Base-by-base conservation (phyloP, 768 basidiomycete species). In the Auricularia auricula-judae region DNA sequence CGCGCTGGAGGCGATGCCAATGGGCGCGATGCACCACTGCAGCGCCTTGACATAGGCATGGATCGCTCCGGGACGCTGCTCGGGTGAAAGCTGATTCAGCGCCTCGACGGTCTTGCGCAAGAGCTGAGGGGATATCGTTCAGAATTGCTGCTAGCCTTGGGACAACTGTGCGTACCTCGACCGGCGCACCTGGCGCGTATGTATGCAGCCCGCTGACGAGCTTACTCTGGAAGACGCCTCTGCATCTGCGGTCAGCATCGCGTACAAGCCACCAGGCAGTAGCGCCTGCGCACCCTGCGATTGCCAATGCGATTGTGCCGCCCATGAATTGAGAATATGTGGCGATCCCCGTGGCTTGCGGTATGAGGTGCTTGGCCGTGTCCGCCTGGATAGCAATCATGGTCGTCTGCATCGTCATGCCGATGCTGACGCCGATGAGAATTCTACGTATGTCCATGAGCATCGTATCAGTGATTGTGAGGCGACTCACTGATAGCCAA, bases 341-440 rank as follows among this genome's bases (percentile, higher is more conserved):
- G 21, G 70, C 61, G 53, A 73, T 61, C 5, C 71, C 67, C 2
- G 70, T 72, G 12, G 69, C 70, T 64, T 69, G 70, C 7, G 71
- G 68, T 34, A 71, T 66, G 21, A 67, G 63, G 36, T 66, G 63
- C 63, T 68, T 66, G 23, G 65, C 71, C 47, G 63, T 72, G 59
- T 71, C 72, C 8, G 71, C 67, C 59, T 73, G 71, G 35, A 65
- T 65, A 44, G 67, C 62, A n/a, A 71, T 63, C 63, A 70, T 36
- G 11, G 70, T 66, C 66, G 76, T 77, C 68, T 77, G 77, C 62
- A 77, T 63, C 21, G 60, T 36, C 14, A 62, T 51, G 21, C 78
- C 79, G 62, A 78, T 69, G 29, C 80, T 78, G 21, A 74, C 64
- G 18, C 76, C 78, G 35, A 78, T 61, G 14, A 80, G 67, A 44